Base-by-base conservation (phyloP, 2,329 filamentous ascomycete species). In the Monosporascus sp. region DNA sequence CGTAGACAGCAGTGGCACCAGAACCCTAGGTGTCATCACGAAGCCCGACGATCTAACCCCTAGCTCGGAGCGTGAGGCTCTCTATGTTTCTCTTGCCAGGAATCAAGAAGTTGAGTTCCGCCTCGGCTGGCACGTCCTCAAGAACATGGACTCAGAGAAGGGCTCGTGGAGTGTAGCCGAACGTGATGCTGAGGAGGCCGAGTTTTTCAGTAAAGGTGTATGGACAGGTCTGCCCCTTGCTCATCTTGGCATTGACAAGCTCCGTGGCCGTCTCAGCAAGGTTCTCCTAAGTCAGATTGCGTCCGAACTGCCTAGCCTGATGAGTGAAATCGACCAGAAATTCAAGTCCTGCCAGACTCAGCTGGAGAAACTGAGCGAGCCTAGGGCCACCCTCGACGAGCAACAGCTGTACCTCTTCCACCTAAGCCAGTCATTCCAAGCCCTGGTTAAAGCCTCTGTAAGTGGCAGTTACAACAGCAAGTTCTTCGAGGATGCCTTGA, bases 71-170 rank as follows among this genome's bases (percentile, higher is more conserved):
- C 71, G 67, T 26, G 76, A 80, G 56, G 52, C 52, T 0, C 52
- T 64, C 3, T 80, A 71, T 48, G 45, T 76, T 1, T 27, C 26
- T 27, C 67, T 81, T 0, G 78, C 75, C 0, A 64, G 64, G 49
- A 81, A 81, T 50, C 59, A 70, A 2, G 72, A 80, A 9, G 70
- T 78, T 0, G 61, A 72, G 4, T 75, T 82, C 20, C 64, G 69
- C 0, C 73, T 81, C 0, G 79, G 79, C 0, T 84, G 78, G 78
- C 78, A 82, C 52, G 73, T 80, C 0, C 63, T 82, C 2, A 72
- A 70, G 35, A 81, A 81, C 55, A 67, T 72, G 6, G 69, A 71
- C 52, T 76, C 66, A 16, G 69, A 74, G 8, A 48, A 59, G 56
- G 68, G 37, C n/a, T 60, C 14, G 59, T 58, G 51, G 62, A 67